These are phyloP conservation scores for Lomentospora prolificans DNA, from an alignment of 2,329 filamentous ascomycete species.

Conservation along the genomic window DNA sequence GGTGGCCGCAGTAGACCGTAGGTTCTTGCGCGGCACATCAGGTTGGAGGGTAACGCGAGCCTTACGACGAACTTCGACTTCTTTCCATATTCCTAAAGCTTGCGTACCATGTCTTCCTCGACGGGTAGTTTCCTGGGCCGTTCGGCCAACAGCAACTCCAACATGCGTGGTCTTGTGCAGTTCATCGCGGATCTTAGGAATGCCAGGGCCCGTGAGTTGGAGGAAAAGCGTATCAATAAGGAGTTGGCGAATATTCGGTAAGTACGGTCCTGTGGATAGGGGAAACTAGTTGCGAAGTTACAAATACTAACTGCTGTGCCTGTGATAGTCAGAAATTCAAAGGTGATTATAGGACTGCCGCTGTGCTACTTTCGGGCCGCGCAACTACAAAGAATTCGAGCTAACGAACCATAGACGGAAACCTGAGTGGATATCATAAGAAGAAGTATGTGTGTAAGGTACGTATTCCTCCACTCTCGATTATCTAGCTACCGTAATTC, in stretches of 20 bases:
- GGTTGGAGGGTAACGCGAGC: too few relatives aligned
- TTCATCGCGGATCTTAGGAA: conserved; percentile 97
- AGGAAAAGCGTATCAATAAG: conserved; percentile 99
- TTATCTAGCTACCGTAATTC: background rate
- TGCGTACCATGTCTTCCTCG: conserved; percentile 51
- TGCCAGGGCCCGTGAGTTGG: conserved; percentile 84
- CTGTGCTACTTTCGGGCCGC: background rate
- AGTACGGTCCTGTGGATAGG: conserved; percentile 19
- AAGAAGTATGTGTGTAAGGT: conserved; percentile 99
- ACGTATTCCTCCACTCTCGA: conserved; percentile 13
- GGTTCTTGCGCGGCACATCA: too few relatives aligned
- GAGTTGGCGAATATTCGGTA: conserved; percentile 92
- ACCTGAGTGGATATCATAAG: conserved; percentile 91
- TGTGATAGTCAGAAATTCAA: conserved; percentile 79
- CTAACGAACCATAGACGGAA: conserved; percentile 51
- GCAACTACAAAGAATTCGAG: too few relatives aligned
- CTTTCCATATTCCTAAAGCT: too few relatives aligned
- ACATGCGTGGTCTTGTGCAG: conserved; percentile 81
- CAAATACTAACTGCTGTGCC: background rate
- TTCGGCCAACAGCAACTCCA: conserved; percentile 53
- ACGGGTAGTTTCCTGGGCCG: conserved; percentile 54
- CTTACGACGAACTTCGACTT: too few relatives aligned
- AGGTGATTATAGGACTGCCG: conserved; percentile 32
- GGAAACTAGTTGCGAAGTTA: background rate
- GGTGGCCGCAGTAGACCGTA: background rate